phyloP scores from a whole-genome alignment of 441 rosid species.

The Corymbia citriodora region DNA sequence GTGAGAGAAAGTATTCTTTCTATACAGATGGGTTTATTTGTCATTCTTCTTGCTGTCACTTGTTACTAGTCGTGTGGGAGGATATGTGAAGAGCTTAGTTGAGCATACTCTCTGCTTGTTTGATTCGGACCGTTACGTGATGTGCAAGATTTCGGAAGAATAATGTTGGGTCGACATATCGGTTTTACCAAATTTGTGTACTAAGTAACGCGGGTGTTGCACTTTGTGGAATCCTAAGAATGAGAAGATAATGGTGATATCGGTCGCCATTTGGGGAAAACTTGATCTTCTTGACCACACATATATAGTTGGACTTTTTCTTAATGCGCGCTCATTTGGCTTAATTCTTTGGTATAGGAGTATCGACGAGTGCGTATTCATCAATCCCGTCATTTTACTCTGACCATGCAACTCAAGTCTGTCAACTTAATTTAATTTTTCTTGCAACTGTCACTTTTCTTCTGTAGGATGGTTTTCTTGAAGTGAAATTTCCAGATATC shows the following conservation, averaged over 20 bases:
- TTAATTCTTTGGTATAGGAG: neutral
- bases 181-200: neutral
- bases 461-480: neutral
- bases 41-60: neutral
- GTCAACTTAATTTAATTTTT: neutral
- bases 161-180: neutral
- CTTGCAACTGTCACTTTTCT: neutral
- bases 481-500: neutral
- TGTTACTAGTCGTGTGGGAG: neutral
- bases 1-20: neutral
- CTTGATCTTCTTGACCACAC: neutral
- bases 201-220: neutral
- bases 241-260: neutral
- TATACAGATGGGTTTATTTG: neutral
- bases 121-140: neutral
- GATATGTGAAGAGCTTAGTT: neutral
- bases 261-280: neutral
- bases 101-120: neutral
- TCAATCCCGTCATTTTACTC: neutral
- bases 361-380: neutral
- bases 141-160: neutral
- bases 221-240: neutral
- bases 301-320: neutral
- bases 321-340: neutral
- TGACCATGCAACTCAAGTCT: neutral